Evolutionary conservation across 1,284 basidiomycete genomes (phyloP), one percentile per base, ranked within the genome.

Genomic region (Leccinum griseonigrum): DNA sequence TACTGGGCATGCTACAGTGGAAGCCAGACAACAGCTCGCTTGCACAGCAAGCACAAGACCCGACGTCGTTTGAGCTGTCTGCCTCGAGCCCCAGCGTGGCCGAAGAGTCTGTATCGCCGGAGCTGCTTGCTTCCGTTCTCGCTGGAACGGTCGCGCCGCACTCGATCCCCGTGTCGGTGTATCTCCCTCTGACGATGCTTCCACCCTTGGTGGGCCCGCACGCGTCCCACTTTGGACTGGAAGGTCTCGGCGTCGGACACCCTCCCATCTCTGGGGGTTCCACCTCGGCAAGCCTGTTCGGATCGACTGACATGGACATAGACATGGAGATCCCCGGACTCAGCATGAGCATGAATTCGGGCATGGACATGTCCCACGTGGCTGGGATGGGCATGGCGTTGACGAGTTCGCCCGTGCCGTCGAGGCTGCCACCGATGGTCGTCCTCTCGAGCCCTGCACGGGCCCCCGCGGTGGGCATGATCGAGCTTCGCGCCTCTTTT

Each of bases 1-100:
- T 81, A 18, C 72, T 92, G 26, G 68, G 76, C 8, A 79, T 81
- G 51, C 83, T 82, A 46, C 73, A 82, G 11, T 92, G 90, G 90
- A 71, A 74, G 16, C 78, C 83, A 7, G 88, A 76, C 54, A 63
- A 64, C 16, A 51, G 43, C 32, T 13, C 26, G n/a, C 31, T 59
- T 13, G 54, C 61, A 18, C 64, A 58, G 60, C 48, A 26, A 28
- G 26, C 9, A 46, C 57, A 63, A 18, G 56, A 54, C 32, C 57
- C 77, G 31, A 57, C 55, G 14, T 53, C 54, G 6, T 28, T 70
- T 7, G 70, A 10, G 14, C 3, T 63, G 66, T 40, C 75, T 73
- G 56, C 77, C 81, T 28, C 81, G 69, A 60, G 71, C 81, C 18
- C 83, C 83, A 79, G 83, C 81, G 34, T 79, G 34, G 61, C 67